Evolutionary conservation across 345 rosid species (phyloP).

Genomic region (Eucalyptus melliodora): DNA sequence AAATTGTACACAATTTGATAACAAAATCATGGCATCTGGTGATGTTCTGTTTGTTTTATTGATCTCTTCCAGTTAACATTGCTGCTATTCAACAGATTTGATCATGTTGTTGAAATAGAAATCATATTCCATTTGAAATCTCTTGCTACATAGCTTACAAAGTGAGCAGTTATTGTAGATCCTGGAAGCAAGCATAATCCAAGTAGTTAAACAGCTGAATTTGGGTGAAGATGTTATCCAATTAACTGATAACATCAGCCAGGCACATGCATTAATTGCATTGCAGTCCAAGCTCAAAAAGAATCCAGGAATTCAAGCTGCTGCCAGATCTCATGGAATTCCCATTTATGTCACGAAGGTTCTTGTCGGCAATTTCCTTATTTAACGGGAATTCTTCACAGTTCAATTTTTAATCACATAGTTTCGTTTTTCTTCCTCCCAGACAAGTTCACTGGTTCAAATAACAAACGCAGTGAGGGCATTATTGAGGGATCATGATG

Average conservation of each 20-base stretch:
- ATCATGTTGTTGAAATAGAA: background rate
- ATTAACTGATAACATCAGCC: constrained; percentile 58
- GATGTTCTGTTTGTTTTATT: background rate
- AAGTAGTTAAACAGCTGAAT: constrained; percentile 58
- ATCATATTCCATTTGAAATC: background rate
- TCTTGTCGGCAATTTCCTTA: background rate
- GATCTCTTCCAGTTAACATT: background rate
- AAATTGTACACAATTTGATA: background rate
- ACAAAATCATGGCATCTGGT: background rate
- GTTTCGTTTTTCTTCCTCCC: constrained; percentile 1
- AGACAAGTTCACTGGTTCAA: constrained; percentile 79
- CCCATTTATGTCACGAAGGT: constrained; percentile 81
- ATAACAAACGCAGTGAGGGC: constrained; percentile 52
- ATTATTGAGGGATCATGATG: constrained; percentile 39
- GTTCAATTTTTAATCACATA: background rate
- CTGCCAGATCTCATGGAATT: constrained; percentile 50
- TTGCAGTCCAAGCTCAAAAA: constrained; percentile 78
- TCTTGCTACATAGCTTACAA: constrained; percentile 11
- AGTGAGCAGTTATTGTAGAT: constrained; percentile 44
- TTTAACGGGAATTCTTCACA: background rate
- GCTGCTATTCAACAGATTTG: background rate
- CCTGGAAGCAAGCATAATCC: constrained; percentile 49
- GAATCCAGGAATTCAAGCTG: constrained; percentile 67
- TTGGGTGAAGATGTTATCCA: constrained; percentile 32
- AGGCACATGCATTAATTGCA: constrained; percentile 80